phyloP scores from a whole-genome alignment of 2,329 filamentous ascomycete species.

The Daldinia sp. region DNA sequence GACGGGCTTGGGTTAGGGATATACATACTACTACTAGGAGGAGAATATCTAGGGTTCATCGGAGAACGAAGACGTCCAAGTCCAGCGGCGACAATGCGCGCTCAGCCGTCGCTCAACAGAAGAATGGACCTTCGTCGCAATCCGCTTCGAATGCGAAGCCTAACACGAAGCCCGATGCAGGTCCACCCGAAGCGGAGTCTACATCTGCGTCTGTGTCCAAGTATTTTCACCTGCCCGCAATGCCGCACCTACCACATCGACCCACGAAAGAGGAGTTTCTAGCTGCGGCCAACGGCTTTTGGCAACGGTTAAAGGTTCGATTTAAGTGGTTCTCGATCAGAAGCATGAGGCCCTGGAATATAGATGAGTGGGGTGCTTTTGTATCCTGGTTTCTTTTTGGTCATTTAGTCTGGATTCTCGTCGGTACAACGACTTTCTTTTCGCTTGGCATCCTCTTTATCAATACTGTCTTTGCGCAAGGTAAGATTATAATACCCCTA shows the following conservation, averaged over 20 bases:
- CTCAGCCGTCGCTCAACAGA: constrained; percentile 31
- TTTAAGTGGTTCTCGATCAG: constrained; percentile 99
- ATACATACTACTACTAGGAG: constrained; percentile 42
- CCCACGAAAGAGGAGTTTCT: constrained; percentile 94
- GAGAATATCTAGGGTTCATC: constrained; percentile 34
- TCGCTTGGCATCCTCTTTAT: constrained; percentile 89
- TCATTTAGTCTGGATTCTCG: constrained; percentile 93
- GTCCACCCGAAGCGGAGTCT: constrained; percentile 40
- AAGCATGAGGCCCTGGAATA: constrained; percentile 92
- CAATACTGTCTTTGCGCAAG: constrained; percentile 96
- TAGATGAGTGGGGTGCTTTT: constrained; percentile 95
- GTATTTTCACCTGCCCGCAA: constrained; percentile 59
- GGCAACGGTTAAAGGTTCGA: constrained; percentile 85
- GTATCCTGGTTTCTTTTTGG: constrained; percentile 93
- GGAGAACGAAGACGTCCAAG: constrained; percentile 46
- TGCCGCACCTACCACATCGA: constrained; percentile 81
- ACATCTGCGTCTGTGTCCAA: constrained; percentile 63
- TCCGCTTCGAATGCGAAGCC: constrained; percentile 27
- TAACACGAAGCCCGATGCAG: constrained; percentile 36
- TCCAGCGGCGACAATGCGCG: constrained; percentile 41
- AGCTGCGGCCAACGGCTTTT: constrained; percentile 90
- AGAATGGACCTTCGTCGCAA: constrained; percentile 26
- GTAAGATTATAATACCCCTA: constrained; percentile 53
- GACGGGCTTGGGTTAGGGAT: constrained; percentile 50
- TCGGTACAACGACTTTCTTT: constrained; percentile 97